Evolutionary conservation across 768 basidiomycete genomes (phyloP), one percentile per base, ranked within the genome.

Genomic region (Hortiboletus campestris): DNA sequence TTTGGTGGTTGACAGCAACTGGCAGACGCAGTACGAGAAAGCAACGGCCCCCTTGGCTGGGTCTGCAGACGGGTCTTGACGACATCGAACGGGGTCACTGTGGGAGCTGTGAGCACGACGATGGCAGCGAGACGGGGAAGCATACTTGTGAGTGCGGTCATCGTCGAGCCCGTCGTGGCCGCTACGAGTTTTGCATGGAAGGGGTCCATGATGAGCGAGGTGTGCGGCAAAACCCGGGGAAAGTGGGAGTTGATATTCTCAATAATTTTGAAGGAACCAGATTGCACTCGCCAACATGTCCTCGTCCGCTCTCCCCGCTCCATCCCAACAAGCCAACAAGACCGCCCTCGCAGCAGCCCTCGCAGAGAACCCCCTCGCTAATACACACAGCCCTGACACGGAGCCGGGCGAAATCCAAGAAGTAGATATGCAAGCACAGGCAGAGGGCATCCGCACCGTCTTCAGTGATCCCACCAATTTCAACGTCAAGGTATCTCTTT

Each of bases 51-150:
- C 58, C 70, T 75, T n/a, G 86, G 87, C 69, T 91, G 94, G 0
- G 97, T 98, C 71, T 99, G 97, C 17, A 99, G 76, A 29, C 97
- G 85, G 13, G 96, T 98, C 72, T 98, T 98, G 62, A 98, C 82
- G 51, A 99, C 94, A 73, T 99, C 97, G 71, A 99, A 99, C 4
- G 97, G 97, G 3, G 96, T 98, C 97, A 99, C 96, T 98, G 54
- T 32, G 32, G 50, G 2, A 10, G 16, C n/a, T 4, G 51, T 65
- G 56, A 54, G 61, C 6, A 56, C 7, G 48, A 39, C 22, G 4
- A 25, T 61, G 56, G 34, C 25, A 42, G 12, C 11, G 14, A 11
- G n/a, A 48, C 17, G 28, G 11, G 6, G 74, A 31, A 10, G n/a
- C 84, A 38, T 67, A 90, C 91, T 94, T 8, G 91, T 91, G 36